These are phyloP conservation scores for Xylaria sp. DNA, from an alignment of 2,329 filamentous ascomycete genomes.

Conservation along the genomic window DNA sequence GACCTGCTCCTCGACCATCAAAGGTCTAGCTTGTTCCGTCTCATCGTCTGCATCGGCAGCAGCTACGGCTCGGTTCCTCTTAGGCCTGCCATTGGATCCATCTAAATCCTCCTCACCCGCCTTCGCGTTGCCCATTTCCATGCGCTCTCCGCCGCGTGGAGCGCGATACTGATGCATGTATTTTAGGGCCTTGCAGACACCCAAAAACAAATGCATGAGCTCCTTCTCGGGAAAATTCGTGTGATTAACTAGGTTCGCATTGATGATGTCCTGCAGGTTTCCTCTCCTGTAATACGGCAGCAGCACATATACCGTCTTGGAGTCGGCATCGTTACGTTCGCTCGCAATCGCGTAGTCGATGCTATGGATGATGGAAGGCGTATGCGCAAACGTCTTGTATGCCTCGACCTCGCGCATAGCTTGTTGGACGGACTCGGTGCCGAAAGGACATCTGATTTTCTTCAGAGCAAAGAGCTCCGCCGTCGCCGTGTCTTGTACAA, in stretches of 20 bases:
- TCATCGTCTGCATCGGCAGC: constrained; percentile 74
- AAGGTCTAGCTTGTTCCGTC: constrained; percentile 79
- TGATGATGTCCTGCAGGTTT: constrained; percentile 98
- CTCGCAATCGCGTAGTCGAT: constrained; percentile 65
- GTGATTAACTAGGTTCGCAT: constrained; percentile 97
- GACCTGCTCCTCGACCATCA: constrained; percentile 84
- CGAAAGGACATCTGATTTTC: constrained; percentile 98
- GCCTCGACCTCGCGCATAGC: constrained; percentile 98
- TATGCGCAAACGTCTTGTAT: constrained; percentile 86
- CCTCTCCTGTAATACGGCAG: constrained; percentile 95
- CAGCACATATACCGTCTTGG: constrained; percentile 96
- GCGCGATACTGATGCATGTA: constrained; percentile 92
- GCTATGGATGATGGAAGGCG: constrained; percentile 76
- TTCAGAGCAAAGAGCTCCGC: constrained; percentile 93
- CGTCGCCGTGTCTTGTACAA: constrained; percentile 89
- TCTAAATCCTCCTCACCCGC: constrained; percentile 57
- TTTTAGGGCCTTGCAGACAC: constrained; percentile 87
- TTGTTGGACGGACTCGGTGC: constrained; percentile 92
- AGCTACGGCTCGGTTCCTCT: constrained; percentile 50
- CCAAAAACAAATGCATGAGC: constrained; percentile 90
- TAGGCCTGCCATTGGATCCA: constrained; percentile 54
- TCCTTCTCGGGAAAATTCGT: constrained; percentile 87
- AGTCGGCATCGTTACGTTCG: constrained; percentile 68
- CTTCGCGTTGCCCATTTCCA: constrained; percentile 61
- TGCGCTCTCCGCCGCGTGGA: constrained; percentile 58